Evolutionary conservation across 139 green algal species (phyloP), one percentile per base, ranked within the genome.

Genomic region (Choricystis sp.): DNA sequence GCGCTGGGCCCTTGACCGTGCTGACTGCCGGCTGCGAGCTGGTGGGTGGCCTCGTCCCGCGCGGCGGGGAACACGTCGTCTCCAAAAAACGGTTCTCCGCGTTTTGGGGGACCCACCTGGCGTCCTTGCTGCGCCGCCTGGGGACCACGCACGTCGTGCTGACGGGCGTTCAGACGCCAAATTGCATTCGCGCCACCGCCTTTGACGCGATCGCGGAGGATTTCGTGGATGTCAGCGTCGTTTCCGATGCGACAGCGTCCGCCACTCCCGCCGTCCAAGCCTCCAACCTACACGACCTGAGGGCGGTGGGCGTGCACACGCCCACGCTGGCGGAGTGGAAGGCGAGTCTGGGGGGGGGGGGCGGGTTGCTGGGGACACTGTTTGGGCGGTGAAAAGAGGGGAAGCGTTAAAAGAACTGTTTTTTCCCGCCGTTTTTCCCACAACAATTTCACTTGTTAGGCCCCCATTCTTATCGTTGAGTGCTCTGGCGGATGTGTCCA

Each of bases 121-220:
- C 86, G 66, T 56, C 79, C 2, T 62, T 89, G 30, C 79, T 89
- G 4, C 64, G 77, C 29, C 60, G 66, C 16, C 25, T 67, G 52
- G 66, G 66, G 21, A 48, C 75, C 23, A 14, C 30, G 3, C 63
- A 31, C 0, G 64, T 83, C 25, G 69, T 73, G 24, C 23, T 72
- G 3, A 56, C 26, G 22, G 82, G 81, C 4, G 73, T 89, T 40
- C 84, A 91, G 66, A 91, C 84, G 21, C 84, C 84, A 58, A 91
- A 91, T 60, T 91, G 84, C 75, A 83, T 91, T 61, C 69, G 84
- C 0, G 79, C 74, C 19, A 88, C 84, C 2, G 84, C 81, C 3
- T 80, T 83, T 57, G 84, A 91, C 63, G 81, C 81, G 0, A 31
- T 91, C 24, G 67, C 61, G 2, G 70, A 84, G 23, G 84, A 89